These are phyloP conservation scores for Penicillium paradoxum DNA, from an alignment of 495 filamentous ascomycete species.

Conservation along the genomic window DNA sequence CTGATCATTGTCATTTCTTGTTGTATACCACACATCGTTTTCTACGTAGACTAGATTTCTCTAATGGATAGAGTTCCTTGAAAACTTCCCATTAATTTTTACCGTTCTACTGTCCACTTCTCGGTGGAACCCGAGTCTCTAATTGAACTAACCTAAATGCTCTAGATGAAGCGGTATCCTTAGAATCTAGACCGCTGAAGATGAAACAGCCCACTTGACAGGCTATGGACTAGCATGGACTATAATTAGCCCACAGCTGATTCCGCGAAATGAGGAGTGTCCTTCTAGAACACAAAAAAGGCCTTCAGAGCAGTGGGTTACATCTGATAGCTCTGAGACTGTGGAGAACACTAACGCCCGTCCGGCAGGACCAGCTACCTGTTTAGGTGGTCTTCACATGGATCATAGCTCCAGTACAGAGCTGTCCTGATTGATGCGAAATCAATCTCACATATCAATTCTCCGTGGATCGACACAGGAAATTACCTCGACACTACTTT, in stretches of 20 bases:
- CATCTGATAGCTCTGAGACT: neutral
- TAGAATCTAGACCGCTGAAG: neutral
- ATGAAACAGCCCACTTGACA: neutral
- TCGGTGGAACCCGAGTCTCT: neutral
- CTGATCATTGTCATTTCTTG: neutral
- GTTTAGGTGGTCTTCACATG: no score
- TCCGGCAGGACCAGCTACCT: neutral
- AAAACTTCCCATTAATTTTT: neutral
- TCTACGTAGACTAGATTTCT: neutral
- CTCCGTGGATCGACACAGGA: neutral
- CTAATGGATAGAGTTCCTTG: neutral
- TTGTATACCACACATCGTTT: slow-evolving; percentile 2
- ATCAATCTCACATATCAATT: neutral
- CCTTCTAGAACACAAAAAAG: neutral
- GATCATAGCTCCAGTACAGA: no score
- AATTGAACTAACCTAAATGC: neutral
- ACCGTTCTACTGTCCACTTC: neutral
- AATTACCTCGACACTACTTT: neutral
- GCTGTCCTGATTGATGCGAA: slow-evolving; percentile 5
- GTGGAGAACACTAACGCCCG: neutral
- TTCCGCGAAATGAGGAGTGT: neutral
- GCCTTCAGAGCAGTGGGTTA: neutral
- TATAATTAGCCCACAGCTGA: neutral
- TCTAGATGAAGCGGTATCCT: neutral
- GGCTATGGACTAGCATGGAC: neutral